phyloP scores from a whole-genome alignment of 179 eudicot genomes.

The Nepenthes alata region DNA sequence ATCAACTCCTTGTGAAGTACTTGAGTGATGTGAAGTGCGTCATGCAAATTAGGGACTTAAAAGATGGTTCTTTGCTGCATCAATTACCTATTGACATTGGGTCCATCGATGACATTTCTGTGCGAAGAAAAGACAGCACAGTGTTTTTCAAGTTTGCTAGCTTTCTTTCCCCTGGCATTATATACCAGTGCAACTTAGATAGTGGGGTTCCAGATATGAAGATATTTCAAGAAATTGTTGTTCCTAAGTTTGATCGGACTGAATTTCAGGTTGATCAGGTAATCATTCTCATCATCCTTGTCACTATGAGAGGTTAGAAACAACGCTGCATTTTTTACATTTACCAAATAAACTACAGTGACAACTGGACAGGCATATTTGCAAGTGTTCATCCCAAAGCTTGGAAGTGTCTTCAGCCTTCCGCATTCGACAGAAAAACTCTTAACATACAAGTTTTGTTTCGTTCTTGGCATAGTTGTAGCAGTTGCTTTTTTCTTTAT shows the following conservation, averaged over 20 bases:
- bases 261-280: conserved; percentile 81
- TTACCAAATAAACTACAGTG: neutral
- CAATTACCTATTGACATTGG: conserved; percentile 82
- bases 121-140: conserved; percentile 46
- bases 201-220: conserved; percentile 51
- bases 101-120: conserved; percentile 59
- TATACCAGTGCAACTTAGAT: conserved; percentile 60
- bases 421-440: no score
- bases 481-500: no score
- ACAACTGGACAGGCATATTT: no score
- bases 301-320: neutral
- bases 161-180: conserved; percentile 79
- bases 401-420: no score
- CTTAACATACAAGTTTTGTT: no score
- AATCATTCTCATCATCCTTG: neutral
- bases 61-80: conserved; percentile 55
- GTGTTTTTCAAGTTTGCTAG: conserved; percentile 65
- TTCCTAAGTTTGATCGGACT: conserved; percentile 75
- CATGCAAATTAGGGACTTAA: conserved; percentile 70
- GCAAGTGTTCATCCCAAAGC: no score
- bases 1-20: conserved; percentile 65
- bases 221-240: conserved; percentile 67
- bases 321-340: neutral
- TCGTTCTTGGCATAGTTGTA: no score
- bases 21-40: conserved; percentile 71